Base-by-base conservation (phyloP, 192 early-diverging fungal species). In the Entomortierella lignicola region DNA sequence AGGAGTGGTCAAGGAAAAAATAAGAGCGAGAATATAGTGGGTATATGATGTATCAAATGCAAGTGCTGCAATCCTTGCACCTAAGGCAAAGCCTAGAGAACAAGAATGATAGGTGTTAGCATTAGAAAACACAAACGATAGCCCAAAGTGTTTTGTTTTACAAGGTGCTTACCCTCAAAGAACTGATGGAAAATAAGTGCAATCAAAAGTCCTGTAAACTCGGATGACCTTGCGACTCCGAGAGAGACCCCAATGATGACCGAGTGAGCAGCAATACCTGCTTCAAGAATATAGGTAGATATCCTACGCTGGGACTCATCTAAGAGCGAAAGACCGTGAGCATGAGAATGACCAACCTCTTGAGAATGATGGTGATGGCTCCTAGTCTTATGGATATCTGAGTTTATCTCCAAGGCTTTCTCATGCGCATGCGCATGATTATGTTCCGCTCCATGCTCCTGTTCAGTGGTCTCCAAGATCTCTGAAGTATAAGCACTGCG, bases 161-260 rank as follows among this genome's bases (percentile, higher is more conserved):
- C 18, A 12, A 11, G 20, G 3, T 54, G 26, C 1, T 29, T 66
- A 68, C 55, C 69, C 32, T 67, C 69, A 48, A 60, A 66, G 85
- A 88, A 85, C 83, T 95, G 93, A 72, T 95, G 92, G 72, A 94
- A 92, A 21, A 87, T 71, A 31, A 95, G 73, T 1, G 94, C 93
- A 29, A 88, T 82, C 43, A 91, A 71, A 1, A 95, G 81, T 2
- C 83, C 84, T 6, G 69, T 83, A 67, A 93, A 92, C 25, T 88
- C 89, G 0, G 77, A 48, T 2, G 86, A 88, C 2, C 85, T 77
- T 0, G 89, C 79, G 1, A 90, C 86, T 6, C 91, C 91, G 17
- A 93, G 72, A 30, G 90, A 79, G 73, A 93, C 77, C 0, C 91
- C 91, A n/a, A 93, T 85, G n/a, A 93, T 87, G 26, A 93, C 72